phyloP scores from a whole-genome alignment of 2,329 filamentous ascomycete genomes.

The Thielaviopsis punctulata region DNA sequence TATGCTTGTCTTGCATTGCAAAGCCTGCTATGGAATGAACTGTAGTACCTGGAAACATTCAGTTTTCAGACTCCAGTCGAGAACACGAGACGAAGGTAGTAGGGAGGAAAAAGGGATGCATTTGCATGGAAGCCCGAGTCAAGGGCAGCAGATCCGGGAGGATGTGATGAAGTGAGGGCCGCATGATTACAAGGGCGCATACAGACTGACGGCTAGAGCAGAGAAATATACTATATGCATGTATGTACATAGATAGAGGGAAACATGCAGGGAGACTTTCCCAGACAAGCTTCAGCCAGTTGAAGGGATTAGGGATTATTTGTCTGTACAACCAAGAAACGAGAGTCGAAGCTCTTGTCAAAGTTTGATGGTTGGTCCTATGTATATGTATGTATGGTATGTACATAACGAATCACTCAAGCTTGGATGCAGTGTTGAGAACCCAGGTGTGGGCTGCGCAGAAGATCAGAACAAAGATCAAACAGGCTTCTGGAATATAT shows the following conservation, averaged over 20 bases:
- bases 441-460: neutral
- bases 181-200: neutral
- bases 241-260: neutral
- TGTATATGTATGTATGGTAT: too few relatives aligned
- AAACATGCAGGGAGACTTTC: neutral
- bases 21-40: neutral
- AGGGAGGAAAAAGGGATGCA: neutral
- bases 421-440: neutral
- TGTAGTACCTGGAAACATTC: neutral
- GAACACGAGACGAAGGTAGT: neutral
- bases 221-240: neutral
- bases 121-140: neutral
- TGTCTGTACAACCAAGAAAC: neutral
- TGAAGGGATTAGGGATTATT: neutral
- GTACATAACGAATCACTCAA: neutral
- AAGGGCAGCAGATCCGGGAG: neutral
- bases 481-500: neutral
- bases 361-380: too few relatives aligned
- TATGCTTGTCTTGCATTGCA: neutral
- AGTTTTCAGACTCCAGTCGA: neutral
- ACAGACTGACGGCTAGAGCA: neutral
- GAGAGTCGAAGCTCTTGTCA: neutral
- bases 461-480: neutral
- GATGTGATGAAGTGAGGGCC: neutral
- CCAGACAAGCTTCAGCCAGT: neutral